Conservation (phyloP, 768 basidiomycete species). For the Psilocybe sp. region DNA sequence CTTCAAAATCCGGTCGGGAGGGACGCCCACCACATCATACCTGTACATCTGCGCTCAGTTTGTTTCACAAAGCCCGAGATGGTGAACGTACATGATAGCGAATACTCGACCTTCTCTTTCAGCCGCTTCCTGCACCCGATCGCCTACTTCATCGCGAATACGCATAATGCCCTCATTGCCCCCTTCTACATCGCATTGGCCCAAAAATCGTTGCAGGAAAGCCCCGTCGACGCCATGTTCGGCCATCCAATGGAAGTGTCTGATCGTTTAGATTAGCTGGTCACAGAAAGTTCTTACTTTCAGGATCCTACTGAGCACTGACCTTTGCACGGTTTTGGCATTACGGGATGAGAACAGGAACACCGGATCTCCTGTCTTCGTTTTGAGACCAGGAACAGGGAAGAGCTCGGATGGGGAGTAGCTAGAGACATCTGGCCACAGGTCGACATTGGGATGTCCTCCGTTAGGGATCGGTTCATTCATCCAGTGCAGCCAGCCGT, state of each 20-base stretch:
- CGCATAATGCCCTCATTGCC: constrained; percentile 55
- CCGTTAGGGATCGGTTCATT: constrained; percentile 63
- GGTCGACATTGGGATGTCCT: constrained; percentile 69
- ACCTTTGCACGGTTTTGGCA: constrained; percentile 67
- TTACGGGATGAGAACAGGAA: constrained; percentile 79
- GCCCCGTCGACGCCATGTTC: constrained; percentile 76
- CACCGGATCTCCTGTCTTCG: constrained; percentile 53
- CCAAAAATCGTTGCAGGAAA: constrained; percentile 76
- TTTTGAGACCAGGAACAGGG: constrained; percentile 63
- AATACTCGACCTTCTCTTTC: constrained; percentile 80
- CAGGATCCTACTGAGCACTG: constrained; percentile 2
- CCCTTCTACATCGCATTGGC: constrained; percentile 58
- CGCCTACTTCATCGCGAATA: constrained; percentile 72
- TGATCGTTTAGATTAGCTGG: constrained; percentile 14
- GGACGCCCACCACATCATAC: constrained; percentile 84
- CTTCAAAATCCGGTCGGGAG: constrained; percentile 62
- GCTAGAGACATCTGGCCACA: constrained; percentile 77
- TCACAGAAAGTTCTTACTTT: background rate
- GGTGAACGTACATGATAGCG: constrained; percentile 69
- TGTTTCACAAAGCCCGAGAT: background rate
- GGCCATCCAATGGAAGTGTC: constrained; percentile 86
- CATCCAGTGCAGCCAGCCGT: constrained; percentile 89
- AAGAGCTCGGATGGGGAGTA: constrained; percentile 73
- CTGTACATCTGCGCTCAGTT: constrained; percentile 31
- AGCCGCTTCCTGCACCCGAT: constrained; percentile 70